phyloP scores from a whole-genome alignment of 352 stramenopile species.

The Elongisporangium senticosum region DNA sequence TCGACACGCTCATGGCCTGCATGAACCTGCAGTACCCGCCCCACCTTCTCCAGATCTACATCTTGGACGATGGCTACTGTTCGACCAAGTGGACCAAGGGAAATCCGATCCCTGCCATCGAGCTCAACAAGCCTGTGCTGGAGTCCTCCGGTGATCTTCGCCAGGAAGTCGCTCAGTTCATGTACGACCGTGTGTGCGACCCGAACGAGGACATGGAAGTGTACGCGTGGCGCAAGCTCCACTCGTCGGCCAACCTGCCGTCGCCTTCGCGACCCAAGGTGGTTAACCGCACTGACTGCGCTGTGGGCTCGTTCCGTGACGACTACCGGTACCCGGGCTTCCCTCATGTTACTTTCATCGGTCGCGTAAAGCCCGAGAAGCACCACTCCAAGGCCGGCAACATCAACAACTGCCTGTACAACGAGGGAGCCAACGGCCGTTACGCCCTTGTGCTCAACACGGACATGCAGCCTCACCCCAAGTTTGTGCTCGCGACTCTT shows the following conservation, averaged over 20 bases:
- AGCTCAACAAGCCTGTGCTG: constrained; percentile 73
- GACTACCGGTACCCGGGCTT: constrained; percentile 82
- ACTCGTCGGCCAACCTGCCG: constrained; percentile 78
- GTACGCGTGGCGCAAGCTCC: constrained; percentile 82
- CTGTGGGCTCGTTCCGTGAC: constrained; percentile 76
- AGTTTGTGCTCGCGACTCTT: constrained; percentile 75
- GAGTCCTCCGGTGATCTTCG: constrained; percentile 76
- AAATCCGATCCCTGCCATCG: constrained; percentile 56
- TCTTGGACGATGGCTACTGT: constrained; percentile 85
- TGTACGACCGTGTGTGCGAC: constrained; percentile 85
- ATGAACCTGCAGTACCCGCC: constrained; percentile 87
- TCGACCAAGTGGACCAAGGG: constrained; percentile 76
- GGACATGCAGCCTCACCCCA: constrained; percentile 84
- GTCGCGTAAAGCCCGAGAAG: constrained; percentile 63
- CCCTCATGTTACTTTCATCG: constrained; percentile 72
- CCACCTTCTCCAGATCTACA: constrained; percentile 81
- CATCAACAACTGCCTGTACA: constrained; percentile 89
- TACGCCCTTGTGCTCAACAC: constrained; percentile 80
- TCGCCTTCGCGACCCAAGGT: constrained; percentile 64
- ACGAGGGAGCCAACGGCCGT: constrained; percentile 74
- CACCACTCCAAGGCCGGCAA: constrained; percentile 87
- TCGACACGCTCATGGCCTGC: constrained; percentile 82
- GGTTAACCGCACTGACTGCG: constrained; percentile 69
- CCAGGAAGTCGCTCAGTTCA: constrained; percentile 84
- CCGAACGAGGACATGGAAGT: constrained; percentile 85